Base-by-base conservation (phyloP, 2,329 filamentous ascomycete species). In the Ophiostoma australiae region DNA sequence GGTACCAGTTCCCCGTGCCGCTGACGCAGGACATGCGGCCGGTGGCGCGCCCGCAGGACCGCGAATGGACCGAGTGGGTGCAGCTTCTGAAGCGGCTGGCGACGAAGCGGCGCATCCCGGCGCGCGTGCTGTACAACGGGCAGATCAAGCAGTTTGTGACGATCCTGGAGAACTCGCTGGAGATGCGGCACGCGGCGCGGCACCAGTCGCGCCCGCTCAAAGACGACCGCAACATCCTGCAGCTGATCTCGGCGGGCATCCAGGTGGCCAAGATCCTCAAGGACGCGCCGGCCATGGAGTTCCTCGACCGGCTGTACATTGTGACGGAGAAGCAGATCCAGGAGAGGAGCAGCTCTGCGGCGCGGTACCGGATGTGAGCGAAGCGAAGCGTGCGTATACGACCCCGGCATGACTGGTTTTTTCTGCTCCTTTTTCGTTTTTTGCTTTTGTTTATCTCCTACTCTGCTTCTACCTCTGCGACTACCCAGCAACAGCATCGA, bases 71-170 rank as follows among this genome's bases (percentile, higher is more conserved):
- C 66, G 92, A 96, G 81, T 96, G 92, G 92, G 92, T 94, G 71
- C 93, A 94, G 79, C 86, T 96, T 72, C 84, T 96, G 75, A 95
- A 95, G 81, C 86, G 92, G 68, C 85, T 96, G 72, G 92, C 92
- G 41, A 96, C 92, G 44, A 95, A 94, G 82, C 87, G 92, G 75
- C 88, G 92, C 73, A 94, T 96, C 75, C 92, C 92, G 6, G 91
- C 92, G 67, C 85, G 92, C 71, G 91, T 95, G 27, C 83, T 96
- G 63, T 95, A 94, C 83, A 92, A 95, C 78, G 91, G 91, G 72
- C 92, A 96, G 81, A 96, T 96, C 81, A 95, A 94, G 81, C 92
- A 95, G 80, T 89, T 96, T 80, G 91, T 95, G 74, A 95, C 92
- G 61, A 91, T 95, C 39, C 82, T 96, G 76, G 92, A 96, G 78